Conservation (phyloP, 1,284 basidiomycete species). For the Rhodotorula sp. region DNA sequence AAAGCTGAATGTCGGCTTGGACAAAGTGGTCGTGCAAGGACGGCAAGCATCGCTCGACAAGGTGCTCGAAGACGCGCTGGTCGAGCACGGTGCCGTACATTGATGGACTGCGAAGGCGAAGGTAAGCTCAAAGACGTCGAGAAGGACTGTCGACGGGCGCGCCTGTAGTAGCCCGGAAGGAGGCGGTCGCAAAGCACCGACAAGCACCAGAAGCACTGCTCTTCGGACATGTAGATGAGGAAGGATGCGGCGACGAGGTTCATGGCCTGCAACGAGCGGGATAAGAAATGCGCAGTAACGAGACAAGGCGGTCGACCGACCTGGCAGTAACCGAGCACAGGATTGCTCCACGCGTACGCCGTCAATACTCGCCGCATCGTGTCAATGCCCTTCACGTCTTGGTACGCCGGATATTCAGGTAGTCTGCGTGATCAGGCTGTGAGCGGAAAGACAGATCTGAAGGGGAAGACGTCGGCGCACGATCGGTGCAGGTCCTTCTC, state of each 20-base stretch:
- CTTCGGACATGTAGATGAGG: slow-evolving; percentile 97
- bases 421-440: slow-evolving; percentile 56
- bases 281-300: background rate
- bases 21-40: slow-evolving; percentile 91
- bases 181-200: slow-evolving; percentile 93
- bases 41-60: slow-evolving; percentile 77
- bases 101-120: slow-evolving; percentile 65
- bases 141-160: background rate
- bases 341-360: slow-evolving; percentile 96
- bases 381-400: slow-evolving; percentile 77
- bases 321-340: slow-evolving; percentile 63
- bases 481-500: slow-evolving; percentile 93
- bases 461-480: background rate
- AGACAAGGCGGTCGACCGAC: background rate
- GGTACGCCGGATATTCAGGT: slow-evolving; percentile 92
- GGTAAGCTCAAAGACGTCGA: background rate
- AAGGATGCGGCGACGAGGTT: slow-evolving; percentile 64
- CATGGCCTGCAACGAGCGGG: slow-evolving; percentile 36
- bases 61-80: slow-evolving; percentile 94
- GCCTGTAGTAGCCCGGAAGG: slow-evolving; percentile 96
- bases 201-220: slow-evolving; percentile 97
- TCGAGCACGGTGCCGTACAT: slow-evolving; percentile 99
- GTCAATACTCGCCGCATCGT: slow-evolving; percentile 87
- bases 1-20: slow-evolving; percentile 89
- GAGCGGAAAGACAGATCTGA: background rate